Evolutionary conservation across 441 rosid genomes (phyloP).

Genomic region (Dalechampia spathulata): DNA sequence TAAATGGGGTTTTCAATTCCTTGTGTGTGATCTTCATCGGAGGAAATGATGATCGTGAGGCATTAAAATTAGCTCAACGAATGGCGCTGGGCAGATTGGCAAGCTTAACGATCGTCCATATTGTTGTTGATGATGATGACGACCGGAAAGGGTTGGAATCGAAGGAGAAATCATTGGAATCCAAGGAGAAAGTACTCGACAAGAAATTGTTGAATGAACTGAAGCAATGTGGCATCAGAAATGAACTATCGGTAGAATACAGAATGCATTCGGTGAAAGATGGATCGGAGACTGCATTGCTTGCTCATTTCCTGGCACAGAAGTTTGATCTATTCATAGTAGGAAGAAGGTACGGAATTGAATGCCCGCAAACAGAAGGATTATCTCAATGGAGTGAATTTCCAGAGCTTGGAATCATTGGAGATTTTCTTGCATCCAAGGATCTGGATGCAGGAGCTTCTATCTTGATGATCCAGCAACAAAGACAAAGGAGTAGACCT

Average conservation of each 20-base stretch:
- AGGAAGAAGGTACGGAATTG: conserved; percentile 1
- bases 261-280: not conserved
- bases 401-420: conserved; percentile 2
- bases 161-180: too few relatives aligned
- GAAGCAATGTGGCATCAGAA: not conserved
- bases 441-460: conserved; percentile 1
- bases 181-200: not conserved
- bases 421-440: conserved; percentile 3
- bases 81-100: not conserved
- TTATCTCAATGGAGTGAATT: conserved; percentile 4
- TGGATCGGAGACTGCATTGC: not conserved
- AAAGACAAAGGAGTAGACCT: not conserved
- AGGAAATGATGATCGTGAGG: conserved; percentile 1
- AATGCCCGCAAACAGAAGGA: not conserved
- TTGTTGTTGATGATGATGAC: not conserved
- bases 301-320: not conserved
- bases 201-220: not conserved
- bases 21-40: not conserved
- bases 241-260: not conserved
- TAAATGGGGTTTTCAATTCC: not conserved
- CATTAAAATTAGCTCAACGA: not conserved
- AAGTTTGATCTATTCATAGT: not conserved
- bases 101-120: not conserved
- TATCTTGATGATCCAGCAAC: conserved; percentile 2
- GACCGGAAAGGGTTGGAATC: too few relatives aligned